Evolutionary conservation across 2,329 filamentous ascomycete genomes (phyloP).

Genomic region (Xylariaceae sp.): DNA sequence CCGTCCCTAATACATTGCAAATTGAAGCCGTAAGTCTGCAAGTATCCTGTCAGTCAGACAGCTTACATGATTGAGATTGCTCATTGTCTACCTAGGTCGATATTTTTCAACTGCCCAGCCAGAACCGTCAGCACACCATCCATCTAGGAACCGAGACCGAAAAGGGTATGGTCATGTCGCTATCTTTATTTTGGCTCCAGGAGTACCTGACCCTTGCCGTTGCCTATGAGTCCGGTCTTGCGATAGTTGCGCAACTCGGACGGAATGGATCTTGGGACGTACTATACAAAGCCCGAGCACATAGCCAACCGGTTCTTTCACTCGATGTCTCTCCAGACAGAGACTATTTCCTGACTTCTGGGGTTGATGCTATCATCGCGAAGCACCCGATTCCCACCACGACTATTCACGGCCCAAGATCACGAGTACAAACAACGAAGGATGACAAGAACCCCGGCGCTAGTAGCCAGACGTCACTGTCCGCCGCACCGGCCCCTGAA

Average conservation of each 20-base stretch:
- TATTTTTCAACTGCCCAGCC: conserved; percentile 79
- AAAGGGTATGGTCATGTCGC: conserved; percentile 87
- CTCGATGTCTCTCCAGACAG: conserved; percentile 57
- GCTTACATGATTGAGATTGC: background rate
- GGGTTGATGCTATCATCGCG: conserved; percentile 77
- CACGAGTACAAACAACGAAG: conserved; percentile 4
- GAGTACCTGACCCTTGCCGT: conserved; percentile 64
- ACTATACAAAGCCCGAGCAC: conserved; percentile 67
- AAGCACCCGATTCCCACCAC: conserved; percentile 68
- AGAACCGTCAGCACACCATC: conserved; percentile 66
- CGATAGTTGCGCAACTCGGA: conserved; percentile 63
- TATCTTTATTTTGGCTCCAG: conserved; percentile 61
- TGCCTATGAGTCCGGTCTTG: conserved; percentile 85
- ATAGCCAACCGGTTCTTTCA: conserved; percentile 82
- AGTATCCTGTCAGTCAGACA: background rate
- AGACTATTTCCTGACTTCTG: conserved; percentile 74
- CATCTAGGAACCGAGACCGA: conserved; percentile 42
- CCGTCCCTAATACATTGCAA: conserved; percentile 76
- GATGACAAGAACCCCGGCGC: conserved; percentile 1
- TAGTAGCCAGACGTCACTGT: conserved; percentile 32
- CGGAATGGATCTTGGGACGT: conserved; percentile 48
- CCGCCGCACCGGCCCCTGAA: conserved; percentile 31
- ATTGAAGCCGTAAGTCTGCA: conserved; percentile 62
- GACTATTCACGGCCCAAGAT: conserved; percentile 21
- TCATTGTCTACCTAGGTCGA: conserved; percentile 60